Evolutionary conservation across 352 stramenopile genomes (phyloP), one percentile per base, ranked within the genome.

Genomic region (Thalassiosira mediterranea): DNA sequence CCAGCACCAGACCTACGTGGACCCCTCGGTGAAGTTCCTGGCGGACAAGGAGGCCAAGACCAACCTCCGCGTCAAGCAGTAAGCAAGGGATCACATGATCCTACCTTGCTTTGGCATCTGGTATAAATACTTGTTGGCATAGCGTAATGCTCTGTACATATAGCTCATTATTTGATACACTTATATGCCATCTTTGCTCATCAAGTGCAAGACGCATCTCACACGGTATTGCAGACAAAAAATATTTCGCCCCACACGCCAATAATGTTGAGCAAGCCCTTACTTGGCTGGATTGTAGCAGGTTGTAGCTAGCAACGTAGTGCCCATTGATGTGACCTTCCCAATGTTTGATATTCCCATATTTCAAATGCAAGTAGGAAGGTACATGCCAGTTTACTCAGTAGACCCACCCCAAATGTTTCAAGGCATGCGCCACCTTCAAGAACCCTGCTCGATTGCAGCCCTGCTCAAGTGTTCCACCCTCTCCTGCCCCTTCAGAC

Each of bases 361-460:
- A n/a, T n/a, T n/a, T n/a, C n/a, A n/a, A n/a, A n/a, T n/a, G n/a
- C n/a, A n/a, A n/a, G n/a, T n/a, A n/a, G n/a, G n/a, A n/a, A n/a
- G n/a, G n/a, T n/a, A n/a, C n/a, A n/a, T n/a, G n/a, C n/a, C n/a
- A n/a, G n/a, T n/a, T n/a, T n/a, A n/a, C n/a, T 83, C 51, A 87
- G 44, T 86, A 81, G 21, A 91, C 67, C 75, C 81, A 88, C 23
- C 84, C 84, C 15, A 89, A 64, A 54, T 88, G 78, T 56, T 83
- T 89, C 64, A 91, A 77, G 8, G 81, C 84, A 31, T 75, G 46
- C 26, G 81, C 84, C 3, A 91, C 84, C 62, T 91, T 91, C 49
- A 89, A 48, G 60, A 91, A 91, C 17, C 78, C 84, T 49, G 68
- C 78, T 46, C 64, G 63, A 68, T 87, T 87, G 31, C 73, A 80